phyloP scores from a whole-genome alignment of 371 early-diverging fungal species.

The Mucor velutinosus region DNA sequence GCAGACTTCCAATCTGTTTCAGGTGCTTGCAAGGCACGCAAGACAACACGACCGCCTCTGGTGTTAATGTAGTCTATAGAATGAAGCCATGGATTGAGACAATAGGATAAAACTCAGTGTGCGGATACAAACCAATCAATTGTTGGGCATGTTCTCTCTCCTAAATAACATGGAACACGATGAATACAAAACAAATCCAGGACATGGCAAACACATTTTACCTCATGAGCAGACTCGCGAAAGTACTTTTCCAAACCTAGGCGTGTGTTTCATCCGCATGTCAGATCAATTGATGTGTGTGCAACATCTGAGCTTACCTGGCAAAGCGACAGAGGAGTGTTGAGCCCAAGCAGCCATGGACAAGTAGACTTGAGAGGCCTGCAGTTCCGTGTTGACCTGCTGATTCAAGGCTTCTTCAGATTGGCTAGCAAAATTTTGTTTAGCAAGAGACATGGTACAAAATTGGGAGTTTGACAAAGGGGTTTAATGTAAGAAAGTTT shows the following conservation, averaged over 20 bases:
- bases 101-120: neutral
- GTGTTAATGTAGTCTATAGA: slow-evolving; percentile 52
- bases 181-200: neutral
- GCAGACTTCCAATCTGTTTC: slow-evolving; percentile 69
- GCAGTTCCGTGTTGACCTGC: slow-evolving; percentile 64
- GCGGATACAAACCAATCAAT: slow-evolving; percentile 33
- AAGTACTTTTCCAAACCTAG: slow-evolving; percentile 66
- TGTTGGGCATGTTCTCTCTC: slow-evolving; percentile 65
- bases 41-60: slow-evolving; percentile 58
- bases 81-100: neutral
- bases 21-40: slow-evolving; percentile 55
- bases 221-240: slow-evolving; percentile 56
- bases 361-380: slow-evolving; percentile 62
- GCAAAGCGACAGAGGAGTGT: slow-evolving; percentile 56
- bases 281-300: neutral
- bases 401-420: slow-evolving; percentile 70
- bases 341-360: slow-evolving; percentile 64
- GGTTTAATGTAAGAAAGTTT: slow-evolving; percentile 22
- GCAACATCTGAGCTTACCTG: slow-evolving; percentile 34
- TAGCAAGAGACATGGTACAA: slow-evolving; percentile 60
- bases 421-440: slow-evolving; percentile 67
- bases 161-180: slow-evolving; percentile 17
- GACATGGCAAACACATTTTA: slow-evolving; percentile 8
- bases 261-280: neutral
- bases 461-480: neutral